Evolutionary conservation across 768 basidiomycete genomes (phyloP), one percentile per base, ranked within the genome.

Genomic region (Gymnopilus dilepis): DNA sequence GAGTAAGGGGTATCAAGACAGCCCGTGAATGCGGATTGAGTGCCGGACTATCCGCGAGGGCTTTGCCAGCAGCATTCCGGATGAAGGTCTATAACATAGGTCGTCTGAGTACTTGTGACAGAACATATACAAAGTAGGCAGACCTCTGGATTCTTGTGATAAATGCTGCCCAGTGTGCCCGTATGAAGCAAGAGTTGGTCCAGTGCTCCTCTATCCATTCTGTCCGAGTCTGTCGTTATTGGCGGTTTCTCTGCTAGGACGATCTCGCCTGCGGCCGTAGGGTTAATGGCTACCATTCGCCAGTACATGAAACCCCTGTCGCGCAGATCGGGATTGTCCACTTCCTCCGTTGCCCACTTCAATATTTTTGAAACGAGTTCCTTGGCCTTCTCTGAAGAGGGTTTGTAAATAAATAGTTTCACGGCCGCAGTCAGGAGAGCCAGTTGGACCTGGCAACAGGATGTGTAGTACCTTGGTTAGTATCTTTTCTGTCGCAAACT

Each of bases 301-400:
- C 97, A 99, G 77, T 99, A 99, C 92, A 99, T 99, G 80, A 96
- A 99, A 3, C 97, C 97, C 63, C 97, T 83, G 75, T 99, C 97
- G 33, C 97, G 86, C 21, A 99, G 81, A 79, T 99, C 97, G 7
- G 97, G 97, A 71, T 99, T 99, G 73, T 99, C 97, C 57, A 97
- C 88, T 66, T 97, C 93, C 73, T 99, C 97, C 6, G 97, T 99
- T 12, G 95, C 90, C 90, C 94, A 94, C 72, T 99, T 98, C 43
- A 99, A 81, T 6, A 99, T 92, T 71, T 95, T 97, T 72, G 95
- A 94, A 8, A 99, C 92, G 6, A 99, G 82, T 56, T 91, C 88
- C 71, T 97, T 96, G 6, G 91, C 86, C 9, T 86, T 88, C 24
- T 95, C 92, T 0, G 92, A 91, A 61, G 85, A 82, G 2, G 90